Evolutionary conservation across 2,329 filamentous ascomycete genomes (phyloP).

Genomic region (Hymenoscyphus salicellus): DNA sequence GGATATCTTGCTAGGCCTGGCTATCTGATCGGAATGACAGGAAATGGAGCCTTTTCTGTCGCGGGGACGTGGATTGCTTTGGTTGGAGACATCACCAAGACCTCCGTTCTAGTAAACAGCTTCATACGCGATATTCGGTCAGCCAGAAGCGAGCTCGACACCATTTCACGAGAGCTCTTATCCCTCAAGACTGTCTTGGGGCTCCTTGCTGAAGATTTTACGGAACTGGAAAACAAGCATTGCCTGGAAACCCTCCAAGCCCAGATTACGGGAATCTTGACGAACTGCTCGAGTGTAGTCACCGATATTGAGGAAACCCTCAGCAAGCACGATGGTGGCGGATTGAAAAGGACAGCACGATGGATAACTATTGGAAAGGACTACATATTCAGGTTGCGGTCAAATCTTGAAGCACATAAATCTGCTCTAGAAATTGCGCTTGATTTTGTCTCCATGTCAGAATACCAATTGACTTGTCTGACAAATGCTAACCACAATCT

Average conservation of each 20-base stretch:
- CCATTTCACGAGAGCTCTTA: background rate
- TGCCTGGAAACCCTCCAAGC: background rate
- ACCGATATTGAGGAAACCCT: background rate
- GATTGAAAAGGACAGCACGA: background rate
- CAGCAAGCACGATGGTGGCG: background rate
- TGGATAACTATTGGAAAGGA: background rate
- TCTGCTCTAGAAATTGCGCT: background rate
- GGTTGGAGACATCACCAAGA: background rate
- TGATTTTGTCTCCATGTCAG: background rate
- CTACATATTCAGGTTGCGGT: background rate
- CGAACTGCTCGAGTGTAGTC: background rate
- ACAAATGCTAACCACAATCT: too few relatives aligned
- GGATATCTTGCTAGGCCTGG: too few relatives aligned
- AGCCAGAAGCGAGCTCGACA: background rate
- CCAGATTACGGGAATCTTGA: background rate
- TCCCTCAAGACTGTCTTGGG: background rate
- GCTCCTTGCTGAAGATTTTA: background rate
- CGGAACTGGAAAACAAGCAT: background rate
- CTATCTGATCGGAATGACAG: too few relatives aligned
- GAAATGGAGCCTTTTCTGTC: background rate
- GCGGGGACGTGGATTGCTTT: background rate
- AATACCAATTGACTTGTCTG: too few relatives aligned
- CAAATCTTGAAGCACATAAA: background rate
- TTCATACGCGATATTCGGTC: background rate
- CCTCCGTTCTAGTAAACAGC: background rate